These are phyloP conservation scores for Logfia minima DNA, from an alignment of 129 eudicot species.

Conservation along the genomic window DNA sequence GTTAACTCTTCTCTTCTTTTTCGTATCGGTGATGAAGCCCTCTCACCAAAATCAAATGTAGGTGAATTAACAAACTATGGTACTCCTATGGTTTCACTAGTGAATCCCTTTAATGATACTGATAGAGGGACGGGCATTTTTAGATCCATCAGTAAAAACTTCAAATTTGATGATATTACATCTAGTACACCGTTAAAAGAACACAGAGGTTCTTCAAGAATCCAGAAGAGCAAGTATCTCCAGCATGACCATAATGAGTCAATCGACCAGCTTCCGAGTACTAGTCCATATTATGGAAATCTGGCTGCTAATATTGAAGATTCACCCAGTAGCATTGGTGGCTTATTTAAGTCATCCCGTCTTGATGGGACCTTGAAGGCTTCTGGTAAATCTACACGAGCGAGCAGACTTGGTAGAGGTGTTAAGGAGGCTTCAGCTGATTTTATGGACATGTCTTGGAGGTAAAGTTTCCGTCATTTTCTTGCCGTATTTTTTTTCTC, in stretches of 20 bases:
- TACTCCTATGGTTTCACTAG: conserved; percentile 29
- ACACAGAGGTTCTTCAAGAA: conserved; percentile 45
- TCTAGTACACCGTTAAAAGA: conserved; percentile 44
- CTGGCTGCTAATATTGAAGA: conserved; percentile 38
- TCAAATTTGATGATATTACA: conserved; percentile 43
- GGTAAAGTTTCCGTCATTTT: conserved; percentile 35
- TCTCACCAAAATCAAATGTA: conserved; percentile 37
- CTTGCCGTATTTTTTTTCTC: not conserved
- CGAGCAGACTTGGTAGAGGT: conserved; percentile 36
- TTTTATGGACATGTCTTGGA: conserved; percentile 66
- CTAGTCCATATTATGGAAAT: conserved; percentile 38
- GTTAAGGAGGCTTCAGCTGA: conserved; percentile 39
- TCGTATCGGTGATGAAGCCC: conserved; percentile 24
- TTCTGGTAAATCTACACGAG: conserved; percentile 33
- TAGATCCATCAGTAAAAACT: conserved; percentile 28
- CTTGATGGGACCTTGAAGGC: conserved; percentile 24
- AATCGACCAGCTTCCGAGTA: conserved; percentile 31
- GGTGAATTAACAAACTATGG: conserved; percentile 36
- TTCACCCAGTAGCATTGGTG: conserved; percentile 38
- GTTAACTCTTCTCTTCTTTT: conserved; percentile 36
- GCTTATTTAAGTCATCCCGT: conserved; percentile 35
- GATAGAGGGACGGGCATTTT: conserved; percentile 33
- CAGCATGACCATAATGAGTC: conserved; percentile 45
- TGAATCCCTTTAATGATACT: conserved; percentile 23
- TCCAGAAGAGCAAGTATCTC: conserved; percentile 28